A percentile compares a stretch with the other conserved stretches of the same genome.
phyloP scores from a whole-genome alignment of 768 basidiomycete genomes.

The Xerocomus potaroensis region DNA sequence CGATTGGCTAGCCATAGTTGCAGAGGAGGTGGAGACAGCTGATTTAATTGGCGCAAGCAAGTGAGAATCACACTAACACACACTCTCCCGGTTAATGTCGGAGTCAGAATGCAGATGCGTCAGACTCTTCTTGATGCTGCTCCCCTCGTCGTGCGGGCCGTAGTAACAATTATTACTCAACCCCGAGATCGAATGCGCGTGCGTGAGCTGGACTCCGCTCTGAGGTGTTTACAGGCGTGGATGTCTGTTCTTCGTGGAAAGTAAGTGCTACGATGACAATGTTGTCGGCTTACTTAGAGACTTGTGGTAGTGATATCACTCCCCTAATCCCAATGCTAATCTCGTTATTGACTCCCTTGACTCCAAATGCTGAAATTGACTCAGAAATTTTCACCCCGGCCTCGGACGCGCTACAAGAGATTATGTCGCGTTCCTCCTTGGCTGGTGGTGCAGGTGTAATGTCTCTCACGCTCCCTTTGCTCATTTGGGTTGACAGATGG shows the following conservation, averaged over 20 bases:
- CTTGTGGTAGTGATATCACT: slow-evolving; percentile 54
- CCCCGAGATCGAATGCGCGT: slow-evolving; percentile 29
- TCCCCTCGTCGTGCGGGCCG: slow-evolving; percentile 65
- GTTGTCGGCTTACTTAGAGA: neutral
- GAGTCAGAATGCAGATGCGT: slow-evolving; percentile 54
- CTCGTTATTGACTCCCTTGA: slow-evolving; percentile 35
- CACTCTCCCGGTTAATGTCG: slow-evolving; percentile 6
- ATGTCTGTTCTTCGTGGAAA: slow-evolving; percentile 62
- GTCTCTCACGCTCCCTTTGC: slow-evolving; percentile 78
- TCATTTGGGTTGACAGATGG: slow-evolving; percentile 67
- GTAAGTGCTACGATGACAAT: slow-evolving; percentile 37
- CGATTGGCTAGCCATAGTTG: slow-evolving; percentile 78
- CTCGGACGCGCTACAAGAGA: slow-evolving; percentile 71
- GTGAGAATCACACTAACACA: slow-evolving; percentile 40
- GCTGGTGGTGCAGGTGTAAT: slow-evolving; percentile 64
- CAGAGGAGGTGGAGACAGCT: slow-evolving; percentile 75
- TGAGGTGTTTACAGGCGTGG: slow-evolving; percentile 85
- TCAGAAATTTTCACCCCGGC: slow-evolving; percentile 57
- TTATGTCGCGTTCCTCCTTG: slow-evolving; percentile 70
- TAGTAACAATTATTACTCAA: slow-evolving; percentile 52
- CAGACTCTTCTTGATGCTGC: slow-evolving; percentile 64
- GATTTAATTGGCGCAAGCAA: slow-evolving; percentile 71
- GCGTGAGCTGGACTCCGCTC: slow-evolving; percentile 59
- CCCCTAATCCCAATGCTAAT: slow-evolving; percentile 65
- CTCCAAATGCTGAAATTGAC: slow-evolving; percentile 34